A percentile compares a stretch with the other conserved stretches of the same genome.
These are phyloP conservation scores for Candida nitratophila DNA, from an alignment of 805 yeast genomes.

Conservation along the genomic window DNA sequence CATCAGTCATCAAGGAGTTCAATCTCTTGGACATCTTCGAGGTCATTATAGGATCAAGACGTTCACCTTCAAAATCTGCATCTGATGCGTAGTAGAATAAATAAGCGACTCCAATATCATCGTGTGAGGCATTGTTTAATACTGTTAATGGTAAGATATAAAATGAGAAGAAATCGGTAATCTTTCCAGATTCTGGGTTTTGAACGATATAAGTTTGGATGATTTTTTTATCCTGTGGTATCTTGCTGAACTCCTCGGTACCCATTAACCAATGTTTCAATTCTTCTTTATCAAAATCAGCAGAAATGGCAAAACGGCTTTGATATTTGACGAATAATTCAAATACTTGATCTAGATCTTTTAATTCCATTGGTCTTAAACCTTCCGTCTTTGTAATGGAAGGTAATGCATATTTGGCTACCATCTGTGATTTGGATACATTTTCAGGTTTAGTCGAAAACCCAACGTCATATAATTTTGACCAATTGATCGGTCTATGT, in stretches of 20 bases:
- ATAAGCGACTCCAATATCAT: conserved; percentile 78
- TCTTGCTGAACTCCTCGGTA: conserved; percentile 17
- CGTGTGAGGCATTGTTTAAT: conserved; percentile 53
- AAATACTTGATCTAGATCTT: conserved; percentile 61
- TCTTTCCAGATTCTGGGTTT: conserved; percentile 42
- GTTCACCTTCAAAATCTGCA: conserved; percentile 35
- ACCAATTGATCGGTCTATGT: conserved; percentile 93
- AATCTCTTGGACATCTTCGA: conserved; percentile 51
- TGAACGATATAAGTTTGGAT: conserved; percentile 76
- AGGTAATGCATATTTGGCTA: conserved; percentile 54
- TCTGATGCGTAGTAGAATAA: conserved; percentile 84
- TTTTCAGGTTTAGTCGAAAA: conserved; percentile 74
- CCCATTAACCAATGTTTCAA: conserved; percentile 79
- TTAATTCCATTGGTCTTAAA: conserved; percentile 47
- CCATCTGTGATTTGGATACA: conserved; percentile 60
- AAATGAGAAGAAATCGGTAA: conserved; percentile 87
- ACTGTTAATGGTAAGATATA: conserved; percentile 86
- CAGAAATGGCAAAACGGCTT: conserved; percentile 63
- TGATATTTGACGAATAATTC: conserved; percentile 58
- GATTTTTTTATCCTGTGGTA: conserved; percentile 36
- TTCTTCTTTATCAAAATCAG: conserved; percentile 58
- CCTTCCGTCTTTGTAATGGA: conserved; percentile 41
- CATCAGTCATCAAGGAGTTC: conserved; percentile 57
- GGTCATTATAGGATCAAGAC: conserved; percentile 33
- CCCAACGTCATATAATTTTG: conserved; percentile 81